Percentiles rank a stretch among this genome's conserved stretches.
Conservation (phyloP, 2,329 filamentous ascomycete genomes). For the Ampelomyces quisqualis region DNA sequence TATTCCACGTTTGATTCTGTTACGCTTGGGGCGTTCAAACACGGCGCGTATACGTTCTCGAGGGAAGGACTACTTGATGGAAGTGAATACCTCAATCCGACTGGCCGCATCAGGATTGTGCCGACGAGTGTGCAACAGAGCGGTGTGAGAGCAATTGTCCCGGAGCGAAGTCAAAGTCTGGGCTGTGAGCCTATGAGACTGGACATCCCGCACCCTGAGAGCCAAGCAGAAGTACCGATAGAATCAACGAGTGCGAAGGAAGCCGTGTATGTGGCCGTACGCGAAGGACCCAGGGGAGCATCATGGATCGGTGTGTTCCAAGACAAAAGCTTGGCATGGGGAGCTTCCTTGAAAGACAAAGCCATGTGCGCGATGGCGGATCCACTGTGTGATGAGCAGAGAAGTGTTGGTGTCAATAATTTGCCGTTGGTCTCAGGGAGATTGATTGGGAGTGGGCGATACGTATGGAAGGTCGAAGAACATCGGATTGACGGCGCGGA, state of each 20-base stretch:
- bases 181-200: conserved; percentile 13
- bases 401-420: conserved; percentile 9
- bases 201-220: conserved; percentile 28
- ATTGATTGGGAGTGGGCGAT: conserved; percentile 16
- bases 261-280: conserved; percentile 19
- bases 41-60: conserved; percentile 28
- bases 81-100: conserved; percentile 22
- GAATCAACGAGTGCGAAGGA: neutral
- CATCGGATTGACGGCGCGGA: neutral
- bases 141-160: conserved; percentile 13
- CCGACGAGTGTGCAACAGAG: conserved; percentile 12
- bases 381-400: conserved; percentile 16
- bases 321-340: conserved; percentile 23
- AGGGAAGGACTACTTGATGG: conserved; percentile 24
- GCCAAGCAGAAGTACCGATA: neutral
- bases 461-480: conserved; percentile 16
- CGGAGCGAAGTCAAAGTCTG: conserved; percentile 7
- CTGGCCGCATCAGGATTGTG: conserved; percentile 26
- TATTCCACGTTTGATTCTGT: conserved; percentile 24
- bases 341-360: conserved; percentile 27
- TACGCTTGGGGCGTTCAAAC: conserved; percentile 18
- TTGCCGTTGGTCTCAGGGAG: conserved; percentile 18
- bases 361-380: conserved; percentile 14
- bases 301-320: conserved; percentile 22
- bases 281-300: conserved; percentile 14